Evolutionary conservation across 352 stramenopile genomes (phyloP).

Genomic region (Pythium monospermum): DNA sequence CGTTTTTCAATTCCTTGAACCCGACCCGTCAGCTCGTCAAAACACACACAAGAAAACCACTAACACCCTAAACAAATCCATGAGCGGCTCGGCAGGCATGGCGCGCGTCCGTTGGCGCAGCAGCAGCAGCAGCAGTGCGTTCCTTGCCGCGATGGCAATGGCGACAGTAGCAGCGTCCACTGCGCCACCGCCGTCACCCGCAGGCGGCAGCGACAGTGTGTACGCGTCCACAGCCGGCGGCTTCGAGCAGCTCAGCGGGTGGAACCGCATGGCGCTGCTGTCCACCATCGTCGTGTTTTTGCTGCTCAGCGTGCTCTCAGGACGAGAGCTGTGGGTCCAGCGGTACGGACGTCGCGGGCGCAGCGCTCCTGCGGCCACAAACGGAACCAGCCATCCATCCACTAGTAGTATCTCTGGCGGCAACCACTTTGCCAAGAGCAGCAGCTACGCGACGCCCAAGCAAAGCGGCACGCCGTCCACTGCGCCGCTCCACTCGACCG

Average conservation of each 20-base stretch:
- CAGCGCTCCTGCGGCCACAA: not conserved
- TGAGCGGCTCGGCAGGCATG: not conserved
- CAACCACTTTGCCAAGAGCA: not conserved
- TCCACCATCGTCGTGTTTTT: constrained; percentile 59
- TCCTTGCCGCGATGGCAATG: too few relatives aligned
- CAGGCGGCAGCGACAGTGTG: constrained; percentile 6
- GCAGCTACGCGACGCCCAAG: constrained; percentile 1
- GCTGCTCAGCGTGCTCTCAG: constrained; percentile 50
- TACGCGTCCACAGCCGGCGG: constrained; percentile 11
- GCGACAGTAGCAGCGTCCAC: not conserved
- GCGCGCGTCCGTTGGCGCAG: not conserved
- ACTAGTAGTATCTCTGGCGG: constrained; percentile 11
- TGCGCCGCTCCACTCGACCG: not conserved
- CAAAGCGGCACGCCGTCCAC: not conserved
- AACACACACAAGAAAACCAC: too few relatives aligned
- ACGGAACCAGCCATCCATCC: constrained; percentile 3
- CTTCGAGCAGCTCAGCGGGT: constrained; percentile 35
- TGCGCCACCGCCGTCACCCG: not conserved
- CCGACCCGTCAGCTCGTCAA: too few relatives aligned
- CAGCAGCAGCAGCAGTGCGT: not conserved
- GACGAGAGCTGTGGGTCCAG: constrained; percentile 43
- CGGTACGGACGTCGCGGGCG: constrained; percentile 29
- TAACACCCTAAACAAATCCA: too few relatives aligned
- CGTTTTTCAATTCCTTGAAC: not conserved
- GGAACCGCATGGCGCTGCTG: constrained; percentile 41